Base-by-base conservation (phyloP, 169 alveolate genomes). In the Eimeria brunetti region DNA sequence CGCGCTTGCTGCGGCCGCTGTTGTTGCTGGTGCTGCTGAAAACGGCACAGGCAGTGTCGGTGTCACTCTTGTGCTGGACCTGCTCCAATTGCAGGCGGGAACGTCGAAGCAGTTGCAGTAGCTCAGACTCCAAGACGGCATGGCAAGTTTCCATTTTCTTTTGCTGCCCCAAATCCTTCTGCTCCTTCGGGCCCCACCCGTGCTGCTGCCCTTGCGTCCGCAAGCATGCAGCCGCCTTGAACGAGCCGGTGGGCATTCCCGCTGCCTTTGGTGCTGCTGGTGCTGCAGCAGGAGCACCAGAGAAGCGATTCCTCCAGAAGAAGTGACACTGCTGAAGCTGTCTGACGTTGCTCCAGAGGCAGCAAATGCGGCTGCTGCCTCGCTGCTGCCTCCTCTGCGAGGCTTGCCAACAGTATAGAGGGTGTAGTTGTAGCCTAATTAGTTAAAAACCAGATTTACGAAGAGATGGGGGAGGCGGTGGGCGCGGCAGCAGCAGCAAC, bases 401-500 rank as follows among this genome's bases (percentile, higher is more conserved):
- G 24, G 20, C 62, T 18, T 24, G 41, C 62, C 9, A 8, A 33
- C 22, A 27, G 53, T 2, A 5, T 44, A 75, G 0, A 41, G 60
- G 49, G 36, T 36, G 46, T 58, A 38, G 22, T 44, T 27, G 16
- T 3, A 9, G 38, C 7, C 41, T 44, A 75, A 38, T 41, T 8
- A 18, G 53, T 44, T 75, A 3, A 2, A 41, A 75, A 3, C 11
- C 7, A 1, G 56, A 44, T 38, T 24, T 27, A 36, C 49, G 18
- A 81, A n/a, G 81, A 27, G 78, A 36, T 38, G 46, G 41, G 16
- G 91, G 58, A 36, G 12, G 80, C 78, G 51, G 51, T 56, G 62
- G 73, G 89, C 46, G 89, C n/a, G 12, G 75, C 90, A 11, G 75
- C 90, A 53, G 90, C 76, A 53, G 53, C 41, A 85, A 49, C 60